These are phyloP conservation scores for Cladosporium oxysporum DNA, from an alignment of 2,329 filamentous ascomycete species.

Conservation along the genomic window DNA sequence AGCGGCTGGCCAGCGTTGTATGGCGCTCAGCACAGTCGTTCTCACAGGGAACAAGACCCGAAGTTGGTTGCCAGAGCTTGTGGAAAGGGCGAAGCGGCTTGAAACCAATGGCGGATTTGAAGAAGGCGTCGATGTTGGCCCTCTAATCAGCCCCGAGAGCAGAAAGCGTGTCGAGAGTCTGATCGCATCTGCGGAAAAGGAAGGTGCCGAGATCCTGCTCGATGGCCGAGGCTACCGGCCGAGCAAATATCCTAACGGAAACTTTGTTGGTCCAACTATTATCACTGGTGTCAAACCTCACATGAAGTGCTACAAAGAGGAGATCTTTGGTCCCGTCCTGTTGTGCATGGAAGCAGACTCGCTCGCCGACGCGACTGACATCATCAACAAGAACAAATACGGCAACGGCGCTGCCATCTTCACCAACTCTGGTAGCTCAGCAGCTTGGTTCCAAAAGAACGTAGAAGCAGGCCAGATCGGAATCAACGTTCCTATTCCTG, in stretches of 20 bases:
- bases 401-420: constrained; percentile 86
- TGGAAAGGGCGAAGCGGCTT: constrained; percentile 57
- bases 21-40: constrained; percentile 83
- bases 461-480: constrained; percentile 85
- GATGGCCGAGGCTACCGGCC: constrained; percentile 76
- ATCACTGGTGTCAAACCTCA: constrained; percentile 76
- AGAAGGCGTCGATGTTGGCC: constrained; percentile 74
- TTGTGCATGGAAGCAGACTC: constrained; percentile 78
- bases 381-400: constrained; percentile 85
- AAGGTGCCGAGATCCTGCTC: constrained; percentile 77
- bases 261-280: constrained; percentile 78
- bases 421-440: constrained; percentile 75
- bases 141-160: constrained; percentile 77
- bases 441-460: constrained; percentile 73
- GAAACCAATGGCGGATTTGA: constrained; percentile 81
- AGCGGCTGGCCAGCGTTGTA: constrained; percentile 81
- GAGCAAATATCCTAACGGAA: constrained; percentile 78
- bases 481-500: constrained; percentile 79
- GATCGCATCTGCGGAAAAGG: constrained; percentile 74
- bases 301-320: constrained; percentile 82
- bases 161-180: constrained; percentile 76
- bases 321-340: constrained; percentile 83
- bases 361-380: constrained; percentile 74
- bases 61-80: constrained; percentile 77
- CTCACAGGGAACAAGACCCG: constrained; percentile 77